phyloP scores from a whole-genome alignment of 257 asterid species.

The Coffea eugenioides region DNA sequence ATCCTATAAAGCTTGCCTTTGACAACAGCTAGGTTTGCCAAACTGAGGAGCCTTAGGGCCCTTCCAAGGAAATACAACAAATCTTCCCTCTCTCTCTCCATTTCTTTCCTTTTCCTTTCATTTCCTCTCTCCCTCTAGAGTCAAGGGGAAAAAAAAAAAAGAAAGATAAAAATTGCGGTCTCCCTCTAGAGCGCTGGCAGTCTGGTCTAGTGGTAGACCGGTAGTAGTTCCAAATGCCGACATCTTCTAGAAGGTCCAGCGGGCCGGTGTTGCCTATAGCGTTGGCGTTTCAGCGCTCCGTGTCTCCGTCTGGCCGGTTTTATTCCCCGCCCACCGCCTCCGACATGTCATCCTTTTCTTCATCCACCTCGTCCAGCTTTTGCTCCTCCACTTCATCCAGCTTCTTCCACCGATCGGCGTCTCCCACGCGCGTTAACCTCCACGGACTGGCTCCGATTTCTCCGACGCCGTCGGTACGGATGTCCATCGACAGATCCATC shows the following conservation, averaged over 20 bases:
- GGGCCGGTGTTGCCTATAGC: conserved; percentile 37
- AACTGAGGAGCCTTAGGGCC: conserved; percentile 71
- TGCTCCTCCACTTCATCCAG: conserved; percentile 40
- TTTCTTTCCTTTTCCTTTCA: background rate
- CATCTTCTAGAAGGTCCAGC: conserved; percentile 60
- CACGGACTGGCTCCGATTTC: conserved; percentile 58
- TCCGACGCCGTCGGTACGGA: conserved; percentile 63
- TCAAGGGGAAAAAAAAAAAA: too few relatives aligned
- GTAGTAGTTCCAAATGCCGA: conserved; percentile 26
- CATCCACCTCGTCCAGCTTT: conserved; percentile 48
- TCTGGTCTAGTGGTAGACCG: background rate
- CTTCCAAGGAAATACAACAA: conserved; percentile 25
- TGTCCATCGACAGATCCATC: conserved; percentile 70
- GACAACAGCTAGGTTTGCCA: conserved; percentile 73
- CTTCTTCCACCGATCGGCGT: conserved; percentile 58
- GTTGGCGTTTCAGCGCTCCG: conserved; percentile 43
- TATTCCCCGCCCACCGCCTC: conserved; percentile 29
- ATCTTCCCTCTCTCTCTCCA: background rate
- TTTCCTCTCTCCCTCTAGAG: background rate
- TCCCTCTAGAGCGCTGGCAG: too few relatives aligned
- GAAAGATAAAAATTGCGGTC: too few relatives aligned
- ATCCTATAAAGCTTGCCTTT: conserved; percentile 55
- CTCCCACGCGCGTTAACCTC: conserved; percentile 82
- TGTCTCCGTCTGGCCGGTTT: conserved; percentile 43
- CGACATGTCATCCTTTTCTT: conserved; percentile 41